Conservation (phyloP, 371 early-diverging fungal species). For the Catenaria anguillulae region DNA sequence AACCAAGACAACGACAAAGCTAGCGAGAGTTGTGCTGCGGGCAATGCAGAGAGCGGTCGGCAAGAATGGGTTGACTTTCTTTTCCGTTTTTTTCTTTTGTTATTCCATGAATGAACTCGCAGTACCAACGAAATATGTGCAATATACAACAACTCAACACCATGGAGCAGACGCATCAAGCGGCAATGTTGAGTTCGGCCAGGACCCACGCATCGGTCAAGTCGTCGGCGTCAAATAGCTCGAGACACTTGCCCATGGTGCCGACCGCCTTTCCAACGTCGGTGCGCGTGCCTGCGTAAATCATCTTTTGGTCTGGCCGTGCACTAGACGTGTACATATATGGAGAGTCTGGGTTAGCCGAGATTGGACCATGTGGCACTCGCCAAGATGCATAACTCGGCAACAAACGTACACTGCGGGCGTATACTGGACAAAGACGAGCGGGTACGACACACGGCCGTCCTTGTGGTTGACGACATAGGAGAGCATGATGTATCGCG, state of each 20-base stretch:
- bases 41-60: too few relatives aligned
- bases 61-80: too few relatives aligned
- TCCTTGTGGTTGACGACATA: constrained; percentile 20
- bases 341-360: too few relatives aligned
- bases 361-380: too few relatives aligned
- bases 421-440: constrained; percentile 13
- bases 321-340: too few relatives aligned
- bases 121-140: too few relatives aligned
- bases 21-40: too few relatives aligned
- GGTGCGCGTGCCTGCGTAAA: not conserved
- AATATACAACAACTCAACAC: too few relatives aligned
- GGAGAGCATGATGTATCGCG: constrained; percentile 20
- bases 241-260: not conserved
- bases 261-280: not conserved
- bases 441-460: constrained; percentile 21
- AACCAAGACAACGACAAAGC: too few relatives aligned
- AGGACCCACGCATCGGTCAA: not conserved
- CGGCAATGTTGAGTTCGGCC: not conserved
- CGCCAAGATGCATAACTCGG: too few relatives aligned
- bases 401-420: constrained; percentile 17
- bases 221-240: not conserved
- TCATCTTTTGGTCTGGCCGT: not conserved
- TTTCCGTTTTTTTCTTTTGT: too few relatives aligned
- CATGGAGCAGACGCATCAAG: not conserved
- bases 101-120: too few relatives aligned